These are phyloP conservation scores for Ceratocystis alfenasii DNA, from an alignment of 2,329 filamentous ascomycete genomes.

Conservation along the genomic window DNA sequence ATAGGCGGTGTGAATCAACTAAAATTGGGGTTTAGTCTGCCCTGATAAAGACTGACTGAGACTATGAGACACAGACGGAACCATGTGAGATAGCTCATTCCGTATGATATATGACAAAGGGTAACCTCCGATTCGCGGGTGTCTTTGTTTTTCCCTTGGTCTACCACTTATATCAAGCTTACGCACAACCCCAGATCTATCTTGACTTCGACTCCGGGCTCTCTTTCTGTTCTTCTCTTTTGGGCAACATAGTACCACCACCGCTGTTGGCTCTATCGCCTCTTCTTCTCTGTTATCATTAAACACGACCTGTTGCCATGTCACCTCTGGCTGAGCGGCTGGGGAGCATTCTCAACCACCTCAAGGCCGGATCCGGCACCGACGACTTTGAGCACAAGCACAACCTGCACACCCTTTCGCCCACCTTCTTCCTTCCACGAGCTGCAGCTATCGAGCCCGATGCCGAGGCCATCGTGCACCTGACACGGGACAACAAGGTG, in stretches of 20 bases:
- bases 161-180: neutral
- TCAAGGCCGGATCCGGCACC: constrained; percentile 26
- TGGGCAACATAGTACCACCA: neutral
- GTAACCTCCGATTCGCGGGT: too few relatives aligned
- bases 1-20: neutral
- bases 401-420: constrained; percentile 69
- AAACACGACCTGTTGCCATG: neutral
- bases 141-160: neutral
- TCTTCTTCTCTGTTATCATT: too few relatives aligned
- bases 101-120: neutral
- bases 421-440: constrained; percentile 75
- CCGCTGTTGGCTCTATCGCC: neutral
- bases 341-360: constrained; percentile 43
- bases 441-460: constrained; percentile 81
- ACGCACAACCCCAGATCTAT: neutral
- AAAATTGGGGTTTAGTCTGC: neutral
- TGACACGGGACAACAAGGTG: constrained; percentile 62
- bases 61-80: neutral
- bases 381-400: constrained; percentile 33
- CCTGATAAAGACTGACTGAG: neutral
- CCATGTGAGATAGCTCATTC: neutral
- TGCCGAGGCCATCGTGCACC: constrained; percentile 72
- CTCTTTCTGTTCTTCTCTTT: neutral
- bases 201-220: neutral
- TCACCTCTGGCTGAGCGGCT: constrained; percentile 52